Evolutionary conservation across 1,139 yeast species (phyloP).

Genomic region (Kodamaea alishanica): DNA sequence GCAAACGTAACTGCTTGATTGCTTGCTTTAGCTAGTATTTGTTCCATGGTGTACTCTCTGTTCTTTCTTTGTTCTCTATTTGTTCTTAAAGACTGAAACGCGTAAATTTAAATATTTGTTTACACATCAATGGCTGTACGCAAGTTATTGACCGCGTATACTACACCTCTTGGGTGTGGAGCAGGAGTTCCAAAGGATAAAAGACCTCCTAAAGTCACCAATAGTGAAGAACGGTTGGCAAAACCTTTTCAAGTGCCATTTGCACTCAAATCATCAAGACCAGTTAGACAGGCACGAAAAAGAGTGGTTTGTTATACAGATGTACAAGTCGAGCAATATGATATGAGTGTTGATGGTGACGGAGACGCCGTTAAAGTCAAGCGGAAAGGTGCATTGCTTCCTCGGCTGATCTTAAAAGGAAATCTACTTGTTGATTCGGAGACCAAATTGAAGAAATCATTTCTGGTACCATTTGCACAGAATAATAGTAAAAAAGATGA

Average conservation of each 20-base stretch:
- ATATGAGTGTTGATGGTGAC: slow-evolving; percentile 22
- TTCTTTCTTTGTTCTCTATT: no score
- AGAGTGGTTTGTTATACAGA: slow-evolving; percentile 30
- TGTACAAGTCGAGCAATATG: slow-evolving; percentile 13
- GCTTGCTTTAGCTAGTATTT: slow-evolving; percentile 52
- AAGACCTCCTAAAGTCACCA: slow-evolving; percentile 38
- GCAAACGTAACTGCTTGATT: slow-evolving; percentile 81
- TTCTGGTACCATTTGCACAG: slow-evolving; percentile 50
- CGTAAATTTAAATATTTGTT: no score
- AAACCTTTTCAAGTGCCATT: slow-evolving; percentile 45
- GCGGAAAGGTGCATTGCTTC: slow-evolving; percentile 49
- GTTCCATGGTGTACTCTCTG: slow-evolving; percentile 25
- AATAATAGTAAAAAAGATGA: slow-evolving; percentile 25
- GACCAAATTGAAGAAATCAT: slow-evolving; percentile 36
- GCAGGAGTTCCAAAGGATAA: slow-evolving; percentile 43
- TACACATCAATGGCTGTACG: slow-evolving; percentile 21
- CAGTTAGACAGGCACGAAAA: slow-evolving; percentile 26
- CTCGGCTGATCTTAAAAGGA: slow-evolving; percentile 35
- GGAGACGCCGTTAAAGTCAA: slow-evolving; percentile 25
- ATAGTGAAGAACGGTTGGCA: slow-evolving; percentile 33
- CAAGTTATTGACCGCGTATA: slow-evolving; percentile 37
- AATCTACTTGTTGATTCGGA: slow-evolving; percentile 29
- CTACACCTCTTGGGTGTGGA: slow-evolving; percentile 46
- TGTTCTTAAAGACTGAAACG: no score
- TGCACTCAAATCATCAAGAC: slow-evolving; percentile 22